Evolutionary conservation across 2,329 filamentous ascomycete species (phyloP), one percentile per base, ranked within the genome.

Genomic region (Madurella mycetomatis): DNA sequence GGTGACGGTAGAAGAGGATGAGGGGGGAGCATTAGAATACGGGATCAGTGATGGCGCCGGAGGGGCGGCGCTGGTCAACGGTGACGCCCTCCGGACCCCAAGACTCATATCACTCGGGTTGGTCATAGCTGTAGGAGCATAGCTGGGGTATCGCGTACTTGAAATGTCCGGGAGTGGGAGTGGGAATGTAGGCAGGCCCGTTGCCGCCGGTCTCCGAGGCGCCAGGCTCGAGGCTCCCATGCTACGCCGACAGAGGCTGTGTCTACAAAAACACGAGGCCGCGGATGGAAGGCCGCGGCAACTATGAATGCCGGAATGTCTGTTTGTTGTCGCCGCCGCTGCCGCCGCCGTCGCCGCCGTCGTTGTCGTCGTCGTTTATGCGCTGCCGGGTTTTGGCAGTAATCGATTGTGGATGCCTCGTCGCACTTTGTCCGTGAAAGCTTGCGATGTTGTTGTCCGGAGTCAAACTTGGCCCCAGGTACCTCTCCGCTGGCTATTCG

Each of bases 151-250:
- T 69, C 71, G 64, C 70, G 70, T 70, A 72, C 68, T 69, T 65
- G 69, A 71, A 65, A 80, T 73, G 48, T 81, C 78, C 62, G 85
- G 83, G 60, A 83, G 82, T 48, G 66, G 66, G 16, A 90, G 80
- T 66, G 87, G 83, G 67, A 89, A 88, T 62, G 73, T 80, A 54
- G 86, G 86, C 58, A 91, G 78, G 63, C 81, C 80, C 54, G 81
- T 82, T 58, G 86, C 83, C 66, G 86, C 86, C 66, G 84, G 82
- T 70, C 87, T 82, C 65, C 87, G 82, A 69, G 85, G 79, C 62
- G 85, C 82, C 68, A 91, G 84, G 73, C 86, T 87, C 67, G 59
- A 41, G 25, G 55, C 49, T 53, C 56, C 58, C 58, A 60, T 60
- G 15, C 39, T 56, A 19, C 31, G 25, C 30, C 34, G 37, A 17